Evolutionary conservation across 2,329 filamentous ascomycete genomes (phyloP).

Genomic region (Diaporthe destruens): DNA sequence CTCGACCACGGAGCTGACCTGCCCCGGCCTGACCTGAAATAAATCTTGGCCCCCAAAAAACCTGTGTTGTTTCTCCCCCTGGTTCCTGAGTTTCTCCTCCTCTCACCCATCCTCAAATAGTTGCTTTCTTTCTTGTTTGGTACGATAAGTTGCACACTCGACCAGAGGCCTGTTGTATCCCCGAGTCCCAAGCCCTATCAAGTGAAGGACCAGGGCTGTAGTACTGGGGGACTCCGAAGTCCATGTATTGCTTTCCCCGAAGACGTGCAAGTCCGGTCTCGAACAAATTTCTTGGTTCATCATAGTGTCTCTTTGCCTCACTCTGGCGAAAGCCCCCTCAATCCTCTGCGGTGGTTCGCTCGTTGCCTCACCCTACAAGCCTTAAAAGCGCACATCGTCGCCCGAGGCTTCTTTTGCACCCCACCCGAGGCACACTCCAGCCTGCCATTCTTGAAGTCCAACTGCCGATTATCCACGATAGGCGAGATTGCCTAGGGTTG

Average conservation of each 20-base stretch:
- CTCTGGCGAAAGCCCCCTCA: background rate
- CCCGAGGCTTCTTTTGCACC: constrained; percentile 6
- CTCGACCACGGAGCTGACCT: constrained; percentile 29
- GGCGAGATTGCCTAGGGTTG: background rate
- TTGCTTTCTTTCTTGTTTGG: background rate
- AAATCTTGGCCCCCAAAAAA: constrained; percentile 31
- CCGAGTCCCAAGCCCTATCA: background rate
- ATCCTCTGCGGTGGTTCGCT: constrained; percentile 21
- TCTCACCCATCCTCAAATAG: constrained; percentile 20
- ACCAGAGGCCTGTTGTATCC: background rate
- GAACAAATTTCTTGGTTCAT: background rate
- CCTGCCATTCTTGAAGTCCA: background rate
- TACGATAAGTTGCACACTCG: background rate
- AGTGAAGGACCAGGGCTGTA: constrained; percentile 15
- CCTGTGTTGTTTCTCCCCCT: background rate
- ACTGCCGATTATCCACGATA: background rate
- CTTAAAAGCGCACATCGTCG: constrained; percentile 17
- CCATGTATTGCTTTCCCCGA: background rate
- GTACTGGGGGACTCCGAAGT: constrained; percentile 3
- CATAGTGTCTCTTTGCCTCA: constrained; percentile 29
- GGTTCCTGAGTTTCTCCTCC: background rate
- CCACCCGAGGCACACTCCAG: background rate
- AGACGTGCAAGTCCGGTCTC: background rate
- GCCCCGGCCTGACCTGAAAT: constrained; percentile 23
- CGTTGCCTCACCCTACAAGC: constrained; percentile 19